Percentiles rank a stretch among this genome's conserved stretches.
phyloP scores from a whole-genome alignment of 2,329 filamentous ascomycete species.

The Cytospora piceae region DNA sequence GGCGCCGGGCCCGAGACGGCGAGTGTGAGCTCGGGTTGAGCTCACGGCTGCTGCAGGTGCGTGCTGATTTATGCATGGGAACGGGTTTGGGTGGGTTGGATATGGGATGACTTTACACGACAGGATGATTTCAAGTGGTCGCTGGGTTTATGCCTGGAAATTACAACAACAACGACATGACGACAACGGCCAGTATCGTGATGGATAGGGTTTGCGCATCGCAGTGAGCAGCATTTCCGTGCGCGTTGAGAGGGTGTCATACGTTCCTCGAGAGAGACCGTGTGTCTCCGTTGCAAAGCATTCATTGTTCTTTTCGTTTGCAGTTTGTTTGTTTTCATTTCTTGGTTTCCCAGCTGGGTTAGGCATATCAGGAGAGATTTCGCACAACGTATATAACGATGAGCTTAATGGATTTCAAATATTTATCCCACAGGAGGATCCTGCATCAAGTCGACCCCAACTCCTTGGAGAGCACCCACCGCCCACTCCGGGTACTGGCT shows the following conservation, averaged over 20 bases:
- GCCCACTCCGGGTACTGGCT: constrained; percentile 80
- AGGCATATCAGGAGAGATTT: not conserved
- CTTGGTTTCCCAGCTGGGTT: not conserved
- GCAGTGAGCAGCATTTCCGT: not conserved
- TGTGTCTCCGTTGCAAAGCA: constrained; percentile 2
- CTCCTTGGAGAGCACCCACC: constrained; percentile 73
- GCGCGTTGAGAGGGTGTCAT: constrained; percentile 1
- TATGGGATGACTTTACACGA: constrained; percentile 10
- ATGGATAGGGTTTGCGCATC: not conserved
- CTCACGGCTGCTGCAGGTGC: not conserved
- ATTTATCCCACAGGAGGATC: constrained; percentile 16
- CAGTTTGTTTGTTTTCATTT: not conserved
- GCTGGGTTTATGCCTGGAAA: not conserved
- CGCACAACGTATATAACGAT: not conserved
- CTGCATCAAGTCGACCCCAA: constrained; percentile 75
- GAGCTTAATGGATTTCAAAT: not conserved
- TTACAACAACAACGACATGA: not conserved
- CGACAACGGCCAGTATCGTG: not conserved
- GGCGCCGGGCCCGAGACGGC: constrained; percentile 40
- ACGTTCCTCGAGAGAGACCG: not conserved
- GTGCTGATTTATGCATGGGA: not conserved
- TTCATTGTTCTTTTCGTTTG: not conserved
- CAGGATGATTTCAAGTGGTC: not conserved
- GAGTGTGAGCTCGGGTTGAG: constrained; percentile 1
- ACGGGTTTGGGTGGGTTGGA: not conserved